Evolutionary conservation across 139 green algal species (phyloP).

Genomic region (Diplosphaera chodatii): DNA sequence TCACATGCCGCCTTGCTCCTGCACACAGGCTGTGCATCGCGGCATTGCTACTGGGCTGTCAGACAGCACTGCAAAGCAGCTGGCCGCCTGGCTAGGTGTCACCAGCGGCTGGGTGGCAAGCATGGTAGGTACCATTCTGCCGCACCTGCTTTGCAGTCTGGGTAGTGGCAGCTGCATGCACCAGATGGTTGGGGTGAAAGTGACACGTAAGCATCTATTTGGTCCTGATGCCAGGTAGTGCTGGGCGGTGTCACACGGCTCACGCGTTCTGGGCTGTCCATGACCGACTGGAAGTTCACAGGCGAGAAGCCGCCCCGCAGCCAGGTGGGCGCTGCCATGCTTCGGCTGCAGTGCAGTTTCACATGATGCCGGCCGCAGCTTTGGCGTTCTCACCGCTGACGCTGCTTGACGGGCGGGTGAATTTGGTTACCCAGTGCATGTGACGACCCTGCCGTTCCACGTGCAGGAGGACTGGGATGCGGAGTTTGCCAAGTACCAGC

Average conservation of each 20-base stretch:
- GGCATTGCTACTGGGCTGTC: conserved; percentile 25
- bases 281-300: conserved; percentile 99
- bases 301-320: conserved; percentile 55
- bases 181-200: too few relatives aligned
- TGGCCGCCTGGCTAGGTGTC: conserved; percentile 76
- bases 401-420: too few relatives aligned
- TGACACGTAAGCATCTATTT: too few relatives aligned
- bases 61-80: conserved; percentile 16
- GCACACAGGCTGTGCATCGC: neutral
- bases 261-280: conserved; percentile 92
- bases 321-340: conserved; percentile 4
- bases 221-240: conserved; percentile 67
- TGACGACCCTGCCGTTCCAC: too few relatives aligned
- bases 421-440: too few relatives aligned
- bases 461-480: conserved; percentile 68
- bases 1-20: too few relatives aligned
- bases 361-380: too few relatives aligned
- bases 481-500: conserved; percentile 91
- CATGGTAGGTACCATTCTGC: too few relatives aligned
- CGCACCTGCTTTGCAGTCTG: too few relatives aligned
- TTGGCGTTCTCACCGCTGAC: too few relatives aligned
- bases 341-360: too few relatives aligned
- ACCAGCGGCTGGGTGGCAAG: conserved; percentile 82
- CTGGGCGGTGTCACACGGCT: conserved; percentile 94
- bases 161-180: too few relatives aligned